phyloP scores from a whole-genome alignment of 495 filamentous ascomycete species.

The Talaromyces stipitatus region DNA sequence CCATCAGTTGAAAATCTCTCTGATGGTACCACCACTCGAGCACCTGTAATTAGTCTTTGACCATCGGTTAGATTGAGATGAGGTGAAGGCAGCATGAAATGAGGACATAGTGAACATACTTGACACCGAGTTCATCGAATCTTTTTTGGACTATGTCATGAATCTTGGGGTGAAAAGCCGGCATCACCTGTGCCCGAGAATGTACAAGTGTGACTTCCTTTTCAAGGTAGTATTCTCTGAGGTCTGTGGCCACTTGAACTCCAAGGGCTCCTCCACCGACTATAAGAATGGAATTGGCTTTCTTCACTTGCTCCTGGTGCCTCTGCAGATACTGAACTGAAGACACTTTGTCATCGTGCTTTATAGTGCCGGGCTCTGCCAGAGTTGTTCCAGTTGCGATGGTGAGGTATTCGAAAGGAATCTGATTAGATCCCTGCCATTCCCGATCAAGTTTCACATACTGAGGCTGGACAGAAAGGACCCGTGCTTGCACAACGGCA shows the following conservation, averaged over 20 bases:
- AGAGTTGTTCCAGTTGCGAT: constrained; percentile 42
- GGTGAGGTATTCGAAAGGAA: constrained; percentile 40
- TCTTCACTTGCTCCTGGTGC: constrained; percentile 27
- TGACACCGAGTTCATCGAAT: constrained; percentile 31
- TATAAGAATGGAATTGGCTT: constrained; percentile 40
- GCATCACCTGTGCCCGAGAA: constrained; percentile 45
- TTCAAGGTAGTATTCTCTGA: constrained; percentile 49
- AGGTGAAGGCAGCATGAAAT: neutral
- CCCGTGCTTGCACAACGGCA: constrained; percentile 33
- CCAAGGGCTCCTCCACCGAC: constrained; percentile 57
- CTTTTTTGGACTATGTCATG: constrained; percentile 37
- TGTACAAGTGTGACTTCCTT: constrained; percentile 53
- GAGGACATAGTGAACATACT: constrained; percentile 10
- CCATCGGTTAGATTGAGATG: neutral
- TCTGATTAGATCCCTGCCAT: constrained; percentile 33
- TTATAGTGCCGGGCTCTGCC: constrained; percentile 37
- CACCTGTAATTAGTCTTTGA: constrained; percentile 24
- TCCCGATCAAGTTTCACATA: constrained; percentile 37
- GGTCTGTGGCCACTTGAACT: constrained; percentile 52
- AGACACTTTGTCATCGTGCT: constrained; percentile 35
- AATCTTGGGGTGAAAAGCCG: constrained; percentile 40
- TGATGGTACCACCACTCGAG: constrained; percentile 23
- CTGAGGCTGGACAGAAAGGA: constrained; percentile 28
- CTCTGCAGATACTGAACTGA: constrained; percentile 31
- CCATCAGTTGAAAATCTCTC: constrained; percentile 24